Conservation (phyloP, 257 asterid genomes). For the Knoxia roxburghii region DNA sequence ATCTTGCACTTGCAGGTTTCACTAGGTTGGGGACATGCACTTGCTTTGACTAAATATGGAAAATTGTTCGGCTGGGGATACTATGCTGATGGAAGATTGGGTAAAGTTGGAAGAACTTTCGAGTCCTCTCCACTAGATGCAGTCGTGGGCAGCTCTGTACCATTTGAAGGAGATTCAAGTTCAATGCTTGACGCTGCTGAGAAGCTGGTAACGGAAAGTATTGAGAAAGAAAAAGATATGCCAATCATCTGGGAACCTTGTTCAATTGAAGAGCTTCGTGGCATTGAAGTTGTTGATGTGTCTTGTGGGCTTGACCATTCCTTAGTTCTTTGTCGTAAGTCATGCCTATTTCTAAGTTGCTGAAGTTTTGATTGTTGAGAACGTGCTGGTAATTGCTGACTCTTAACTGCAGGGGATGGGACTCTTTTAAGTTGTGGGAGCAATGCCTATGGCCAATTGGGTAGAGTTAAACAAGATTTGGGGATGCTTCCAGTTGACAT, state of each 20-base stretch:
- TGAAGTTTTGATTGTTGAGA: conserved; percentile 6
- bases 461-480: conserved; percentile 49
- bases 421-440: conserved; percentile 82
- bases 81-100: conserved; percentile 93
- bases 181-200: conserved; percentile 54
- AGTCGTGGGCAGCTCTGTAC: conserved; percentile 21
- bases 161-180: conserved; percentile 20
- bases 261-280: conserved; percentile 50
- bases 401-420: conserved; percentile 59
- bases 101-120: conserved; percentile 50
- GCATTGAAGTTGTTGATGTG: conserved; percentile 52
- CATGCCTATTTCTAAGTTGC: conserved; percentile 1
- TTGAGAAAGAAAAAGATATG: conserved; percentile 87
- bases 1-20: conserved; percentile 54
- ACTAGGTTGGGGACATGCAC: conserved; percentile 97
- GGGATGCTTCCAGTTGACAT: conserved; percentile 59
- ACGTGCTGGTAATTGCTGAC: conserved; percentile 7
- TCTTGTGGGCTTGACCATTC: conserved; percentile 95
- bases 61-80: conserved; percentile 97
- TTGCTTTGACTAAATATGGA: conserved; percentile 70
- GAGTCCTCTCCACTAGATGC: conserved; percentile 85
- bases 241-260: conserved; percentile 87
- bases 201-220: conserved; percentile 58
- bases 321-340: conserved; percentile 65
- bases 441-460: conserved; percentile 79